Base-by-base conservation (phyloP, 768 basidiomycete species). In the Rhodotorula sphaerocarpa region DNA sequence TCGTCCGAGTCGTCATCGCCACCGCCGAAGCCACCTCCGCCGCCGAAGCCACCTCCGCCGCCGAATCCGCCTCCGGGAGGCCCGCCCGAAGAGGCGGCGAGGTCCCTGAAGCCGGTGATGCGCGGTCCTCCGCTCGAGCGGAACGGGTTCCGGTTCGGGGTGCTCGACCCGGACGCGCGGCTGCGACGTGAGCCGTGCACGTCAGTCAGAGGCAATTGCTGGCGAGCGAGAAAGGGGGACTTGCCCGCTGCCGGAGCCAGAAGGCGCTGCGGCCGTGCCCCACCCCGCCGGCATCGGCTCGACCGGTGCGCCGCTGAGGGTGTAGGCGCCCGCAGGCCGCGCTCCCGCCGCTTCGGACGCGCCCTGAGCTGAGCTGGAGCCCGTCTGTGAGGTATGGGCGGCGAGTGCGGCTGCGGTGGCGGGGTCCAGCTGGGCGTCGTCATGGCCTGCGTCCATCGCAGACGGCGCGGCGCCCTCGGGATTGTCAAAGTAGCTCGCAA, bases 1-100 rank as follows among this genome's bases (percentile, higher is more conserved):
- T 80, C 79, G 12, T 75, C 76, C 11, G 78, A 78, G 16, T 79
- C 80, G 2, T 83, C 83, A 33, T 82, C 82, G 20, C 81, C 80
- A 52, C 34, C 36, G n/a, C 47, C n/a, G 11, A 25, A 30, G 11
- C 34, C 41, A 10, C 52, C n/a, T n/a, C n/a, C n/a, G n/a, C n/a
- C 50, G 14, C 53, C 41, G 25, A 61, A n/a, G n/a, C n/a, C n/a
- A n/a, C n/a, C n/a, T n/a, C n/a, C 23, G 18, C 54, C 46, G 20
- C 66, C 61, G 4, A 55, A 30, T 1, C 46, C 28, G 6, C 44
- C 30, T 0, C 44, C 2, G 2, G 48, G 47, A 7, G 50, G 18
- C 12, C 44, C 20, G 27, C 21, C 15, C 10, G 56, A 58, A 25
- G 46, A 11, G 27, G 27, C n/a, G 28, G 43, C 57, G 31, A 69